Conservation (phyloP, 176 grass and related monocot genomes). For the Ensete ventricosum region DNA sequence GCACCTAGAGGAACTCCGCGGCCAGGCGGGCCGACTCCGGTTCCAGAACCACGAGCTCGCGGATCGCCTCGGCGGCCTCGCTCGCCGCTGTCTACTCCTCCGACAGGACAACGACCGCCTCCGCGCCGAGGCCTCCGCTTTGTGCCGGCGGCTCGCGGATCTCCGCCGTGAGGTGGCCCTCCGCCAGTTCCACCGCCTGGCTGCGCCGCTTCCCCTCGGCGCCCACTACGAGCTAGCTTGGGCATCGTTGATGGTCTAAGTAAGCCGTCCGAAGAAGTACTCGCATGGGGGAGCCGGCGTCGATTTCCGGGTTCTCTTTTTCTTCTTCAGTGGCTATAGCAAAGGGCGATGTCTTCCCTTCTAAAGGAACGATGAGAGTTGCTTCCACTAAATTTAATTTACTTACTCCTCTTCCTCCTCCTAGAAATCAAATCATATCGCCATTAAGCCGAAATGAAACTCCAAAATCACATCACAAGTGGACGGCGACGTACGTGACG, state of each 20-base stretch:
- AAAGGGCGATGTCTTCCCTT: too few relatives aligned
- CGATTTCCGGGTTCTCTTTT: too few relatives aligned
- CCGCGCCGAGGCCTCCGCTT: slow-evolving; percentile 23
- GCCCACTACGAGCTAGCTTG: not conserved
- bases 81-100: slow-evolving; percentile 9
- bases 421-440: not conserved
- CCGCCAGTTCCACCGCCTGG: slow-evolving; percentile 23
- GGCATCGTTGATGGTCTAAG: not conserved
- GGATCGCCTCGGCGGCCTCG: not conserved
- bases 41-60: slow-evolving; percentile 30
- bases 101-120: slow-evolving; percentile 35
- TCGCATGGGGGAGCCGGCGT: too few relatives aligned
- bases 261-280: too few relatives aligned
- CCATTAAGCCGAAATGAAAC: not conserved
- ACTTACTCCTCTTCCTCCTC: too few relatives aligned
- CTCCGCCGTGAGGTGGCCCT: slow-evolving; percentile 19
- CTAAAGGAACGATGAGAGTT: not conserved
- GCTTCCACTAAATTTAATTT: not conserved
- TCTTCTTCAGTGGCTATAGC: too few relatives aligned
- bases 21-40: slow-evolving; percentile 11
- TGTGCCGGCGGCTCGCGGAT: slow-evolving; percentile 31
- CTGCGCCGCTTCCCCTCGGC: not conserved
- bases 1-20: slow-evolving; percentile 38
- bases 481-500: too few relatives aligned
- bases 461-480: too few relatives aligned